Conservation (phyloP, 2,329 filamentous ascomycete species). For the Stachybotrys elegans region DNA sequence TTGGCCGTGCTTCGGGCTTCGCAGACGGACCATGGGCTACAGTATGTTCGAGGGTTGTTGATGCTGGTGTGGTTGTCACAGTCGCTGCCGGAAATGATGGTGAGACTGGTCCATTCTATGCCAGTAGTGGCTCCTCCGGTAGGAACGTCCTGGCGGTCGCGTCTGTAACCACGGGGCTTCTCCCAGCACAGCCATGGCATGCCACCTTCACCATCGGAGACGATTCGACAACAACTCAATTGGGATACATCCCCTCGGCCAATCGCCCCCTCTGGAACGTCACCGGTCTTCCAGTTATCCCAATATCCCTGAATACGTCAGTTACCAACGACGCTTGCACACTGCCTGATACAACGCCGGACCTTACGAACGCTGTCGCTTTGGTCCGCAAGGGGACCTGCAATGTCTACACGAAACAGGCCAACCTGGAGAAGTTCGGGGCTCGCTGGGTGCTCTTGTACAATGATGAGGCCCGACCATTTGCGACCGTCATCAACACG, state of each 20-base stretch:
- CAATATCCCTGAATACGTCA: not conserved
- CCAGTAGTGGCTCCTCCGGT: slow-evolving; percentile 33
- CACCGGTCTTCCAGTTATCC: not conserved
- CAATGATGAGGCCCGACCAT: not conserved
- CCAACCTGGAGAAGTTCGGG: not conserved
- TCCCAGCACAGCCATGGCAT: slow-evolving; percentile 22
- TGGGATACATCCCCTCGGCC: not conserved
- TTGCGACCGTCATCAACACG: not conserved
- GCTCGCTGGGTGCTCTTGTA: not conserved
- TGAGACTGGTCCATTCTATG: slow-evolving; percentile 33
- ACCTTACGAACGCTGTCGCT: not conserved
- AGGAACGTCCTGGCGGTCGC: slow-evolving; percentile 38
- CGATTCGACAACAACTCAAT: slow-evolving; percentile 12
- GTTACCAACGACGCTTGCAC: not conserved
- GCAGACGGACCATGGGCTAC: slow-evolving; percentile 22
- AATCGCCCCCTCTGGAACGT: not conserved
- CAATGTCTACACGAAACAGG: not conserved
- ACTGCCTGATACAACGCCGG: not conserved
- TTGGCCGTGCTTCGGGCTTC: slow-evolving; percentile 23
- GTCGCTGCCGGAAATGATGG: slow-evolving; percentile 41
- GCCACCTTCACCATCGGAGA: slow-evolving; percentile 22
- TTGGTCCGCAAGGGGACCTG: not conserved
- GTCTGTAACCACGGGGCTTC: slow-evolving; percentile 29
- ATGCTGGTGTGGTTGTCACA: slow-evolving; percentile 36
- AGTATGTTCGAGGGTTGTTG: slow-evolving; percentile 26